Percentiles rank a stretch among this genome's conserved stretches.
These are phyloP conservation scores for Boletus rubroflammeus DNA, from an alignment of 768 basidiomycete genomes.

Conservation along the genomic window DNA sequence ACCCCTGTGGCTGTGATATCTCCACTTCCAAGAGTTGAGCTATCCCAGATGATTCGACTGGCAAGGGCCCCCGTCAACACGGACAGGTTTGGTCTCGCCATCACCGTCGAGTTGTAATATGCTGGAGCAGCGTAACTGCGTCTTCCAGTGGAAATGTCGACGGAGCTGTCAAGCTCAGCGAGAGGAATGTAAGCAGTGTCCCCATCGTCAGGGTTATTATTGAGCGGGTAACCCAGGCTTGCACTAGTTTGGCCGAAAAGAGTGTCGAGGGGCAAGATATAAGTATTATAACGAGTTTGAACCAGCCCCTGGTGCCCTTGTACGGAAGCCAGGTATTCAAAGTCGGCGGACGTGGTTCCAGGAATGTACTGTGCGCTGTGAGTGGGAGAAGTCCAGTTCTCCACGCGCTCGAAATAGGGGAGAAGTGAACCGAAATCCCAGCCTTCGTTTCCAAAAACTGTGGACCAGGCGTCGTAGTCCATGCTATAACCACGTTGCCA, in stretches of 20 bases:
- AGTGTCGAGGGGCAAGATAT: not conserved
- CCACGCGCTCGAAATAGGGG: not conserved
- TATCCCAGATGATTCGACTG: not conserved
- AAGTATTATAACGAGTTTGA: not conserved
- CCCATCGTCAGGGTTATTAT: not conserved
- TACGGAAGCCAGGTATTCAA: not conserved
- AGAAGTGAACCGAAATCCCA: not conserved
- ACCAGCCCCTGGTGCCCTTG: not conserved
- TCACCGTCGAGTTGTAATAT: not conserved
- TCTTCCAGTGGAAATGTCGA: not conserved
- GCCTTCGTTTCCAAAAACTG: not conserved
- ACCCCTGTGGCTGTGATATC: not conserved
- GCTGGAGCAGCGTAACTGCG: not conserved
- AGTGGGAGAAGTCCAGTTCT: not conserved
- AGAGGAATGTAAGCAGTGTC: not conserved
- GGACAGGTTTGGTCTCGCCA: not conserved
- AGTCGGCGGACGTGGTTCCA: not conserved
- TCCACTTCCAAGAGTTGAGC: not conserved
- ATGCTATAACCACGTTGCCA: not conserved
- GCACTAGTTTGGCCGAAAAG: not conserved
- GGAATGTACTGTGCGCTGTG: not conserved
- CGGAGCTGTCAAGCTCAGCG: not conserved
- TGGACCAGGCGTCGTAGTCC: not conserved
- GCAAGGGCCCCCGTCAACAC: not conserved
- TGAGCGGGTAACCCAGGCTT: not conserved